phyloP scores from a whole-genome alignment of 2,329 filamentous ascomycete species.

The Pseudocercospora eumusae region DNA sequence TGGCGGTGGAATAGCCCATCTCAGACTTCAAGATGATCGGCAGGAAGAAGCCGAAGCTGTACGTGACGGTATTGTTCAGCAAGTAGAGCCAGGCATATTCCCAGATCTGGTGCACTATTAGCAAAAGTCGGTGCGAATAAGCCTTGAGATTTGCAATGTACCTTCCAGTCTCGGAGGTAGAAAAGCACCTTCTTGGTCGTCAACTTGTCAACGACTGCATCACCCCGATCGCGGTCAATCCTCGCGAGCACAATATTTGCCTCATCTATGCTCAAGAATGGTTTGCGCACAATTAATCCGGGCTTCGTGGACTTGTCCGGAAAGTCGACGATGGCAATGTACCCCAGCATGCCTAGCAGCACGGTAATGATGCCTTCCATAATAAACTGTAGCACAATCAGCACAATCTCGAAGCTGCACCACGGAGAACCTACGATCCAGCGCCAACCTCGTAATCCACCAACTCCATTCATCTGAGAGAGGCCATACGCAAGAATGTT shows the following conservation, averaged over 20 bases:
- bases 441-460: constrained; percentile 47
- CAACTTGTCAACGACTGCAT: constrained; percentile 37
- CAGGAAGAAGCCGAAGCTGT: constrained; percentile 43
- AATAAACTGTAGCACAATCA: constrained; percentile 51
- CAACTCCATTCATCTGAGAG: constrained; percentile 25
- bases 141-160: constrained; percentile 20
- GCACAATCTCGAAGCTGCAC: background rate
- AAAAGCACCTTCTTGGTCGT: constrained; percentile 29
- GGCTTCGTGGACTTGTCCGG: constrained; percentile 31
- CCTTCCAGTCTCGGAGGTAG: constrained; percentile 42
- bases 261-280: constrained; percentile 29
- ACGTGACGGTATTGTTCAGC: constrained; percentile 36
- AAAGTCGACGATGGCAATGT: constrained; percentile 36
- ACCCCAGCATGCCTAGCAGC: constrained; percentile 40
- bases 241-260: constrained; percentile 37
- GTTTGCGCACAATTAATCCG: constrained; percentile 24
- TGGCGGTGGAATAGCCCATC: constrained; percentile 41
- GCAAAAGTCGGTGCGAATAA: background rate
- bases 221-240: constrained; percentile 43
- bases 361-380: constrained; percentile 48
- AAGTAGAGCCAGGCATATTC: constrained; percentile 38
- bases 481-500: constrained; percentile 26
- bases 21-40: constrained; percentile 43
- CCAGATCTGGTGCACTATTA: constrained; percentile 35
- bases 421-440: background rate